phyloP scores from a whole-genome alignment of 331 rosid species.

The Acacia concinna region DNA sequence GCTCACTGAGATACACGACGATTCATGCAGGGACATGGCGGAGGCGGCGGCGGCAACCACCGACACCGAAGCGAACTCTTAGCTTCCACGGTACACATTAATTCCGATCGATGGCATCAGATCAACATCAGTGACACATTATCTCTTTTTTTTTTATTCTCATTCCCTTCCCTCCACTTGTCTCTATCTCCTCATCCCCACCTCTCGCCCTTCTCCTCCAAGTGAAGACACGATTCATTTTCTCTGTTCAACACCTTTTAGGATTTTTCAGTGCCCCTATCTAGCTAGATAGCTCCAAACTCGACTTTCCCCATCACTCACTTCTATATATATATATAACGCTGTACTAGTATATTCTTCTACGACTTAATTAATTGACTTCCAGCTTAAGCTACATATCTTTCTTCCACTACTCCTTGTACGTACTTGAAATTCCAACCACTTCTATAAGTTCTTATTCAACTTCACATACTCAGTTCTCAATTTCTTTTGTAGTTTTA shows the following conservation, averaged over 20 bases:
- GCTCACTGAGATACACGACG: too few relatives aligned
- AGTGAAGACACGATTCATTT: slow-evolving; percentile 26
- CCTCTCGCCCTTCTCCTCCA: not conserved
- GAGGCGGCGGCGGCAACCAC: too few relatives aligned
- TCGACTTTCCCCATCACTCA: not conserved
- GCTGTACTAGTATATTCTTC: too few relatives aligned
- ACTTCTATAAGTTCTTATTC: too few relatives aligned
- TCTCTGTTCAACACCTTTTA: not conserved
- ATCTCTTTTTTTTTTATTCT: too few relatives aligned
- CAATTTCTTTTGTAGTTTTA: not conserved
- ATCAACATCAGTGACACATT: too few relatives aligned
- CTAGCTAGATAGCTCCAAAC: not conserved
- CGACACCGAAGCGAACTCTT: too few relatives aligned
- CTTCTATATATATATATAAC: not conserved
- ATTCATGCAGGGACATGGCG: too few relatives aligned
- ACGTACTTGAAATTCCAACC: too few relatives aligned
- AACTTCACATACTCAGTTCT: not conserved
- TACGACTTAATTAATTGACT: not conserved
- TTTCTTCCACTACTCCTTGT: too few relatives aligned
- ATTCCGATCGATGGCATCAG: too few relatives aligned
- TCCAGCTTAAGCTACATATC: not conserved
- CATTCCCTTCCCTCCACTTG: slow-evolving; percentile 27
- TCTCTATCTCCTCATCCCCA: not conserved
- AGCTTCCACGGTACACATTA: too few relatives aligned
- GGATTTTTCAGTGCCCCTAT: not conserved